Percentiles rank a stretch among this genome's conserved stretches.
Conservation (phyloP, 371 early-diverging fungal species). For the Mucor lusitanicus region DNA sequence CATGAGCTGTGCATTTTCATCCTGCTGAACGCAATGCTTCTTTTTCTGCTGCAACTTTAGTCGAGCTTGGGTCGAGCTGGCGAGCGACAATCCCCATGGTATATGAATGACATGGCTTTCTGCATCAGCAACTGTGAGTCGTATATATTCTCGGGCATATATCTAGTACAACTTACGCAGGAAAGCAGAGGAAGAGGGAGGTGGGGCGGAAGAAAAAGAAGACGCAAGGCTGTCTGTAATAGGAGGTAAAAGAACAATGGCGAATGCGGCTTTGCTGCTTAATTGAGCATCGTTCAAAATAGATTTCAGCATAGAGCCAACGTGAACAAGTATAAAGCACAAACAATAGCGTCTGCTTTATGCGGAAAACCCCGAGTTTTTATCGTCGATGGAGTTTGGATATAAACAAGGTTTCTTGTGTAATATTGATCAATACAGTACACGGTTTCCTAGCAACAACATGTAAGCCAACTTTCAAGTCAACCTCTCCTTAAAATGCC, state of each 20-base stretch:
- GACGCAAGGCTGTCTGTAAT: background rate
- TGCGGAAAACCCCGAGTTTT: background rate
- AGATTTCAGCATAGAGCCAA: slow-evolving; percentile 5
- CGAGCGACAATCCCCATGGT: slow-evolving; percentile 5
- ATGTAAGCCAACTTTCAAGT: background rate
- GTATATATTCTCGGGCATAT: background rate
- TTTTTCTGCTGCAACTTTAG: background rate
- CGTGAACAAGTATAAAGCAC: background rate
- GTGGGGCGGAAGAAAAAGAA: slow-evolving; percentile 1
- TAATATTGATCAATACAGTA: background rate
- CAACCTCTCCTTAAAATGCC: background rate
- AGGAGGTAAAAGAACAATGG: slow-evolving; percentile 36
- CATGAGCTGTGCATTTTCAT: slow-evolving; percentile 1
- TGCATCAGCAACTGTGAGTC: slow-evolving; percentile 7
- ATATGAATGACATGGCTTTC: slow-evolving; percentile 32
- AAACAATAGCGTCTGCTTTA: background rate
- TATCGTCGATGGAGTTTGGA: background rate
- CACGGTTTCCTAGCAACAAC: background rate
- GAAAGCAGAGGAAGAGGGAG: slow-evolving; percentile 2
- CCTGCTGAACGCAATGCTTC: background rate
- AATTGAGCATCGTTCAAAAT: slow-evolving; percentile 15
- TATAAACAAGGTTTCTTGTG: background rate
- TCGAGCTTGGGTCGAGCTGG: background rate
- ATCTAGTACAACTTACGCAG: slow-evolving; percentile 28
- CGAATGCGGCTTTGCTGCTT: slow-evolving; percentile 9